A percentile compares a stretch with the other conserved stretches of the same genome.
These are phyloP conservation scores for Eucalyptus victrix DNA, from an alignment of 345 rosid genomes.

Conservation along the genomic window DNA sequence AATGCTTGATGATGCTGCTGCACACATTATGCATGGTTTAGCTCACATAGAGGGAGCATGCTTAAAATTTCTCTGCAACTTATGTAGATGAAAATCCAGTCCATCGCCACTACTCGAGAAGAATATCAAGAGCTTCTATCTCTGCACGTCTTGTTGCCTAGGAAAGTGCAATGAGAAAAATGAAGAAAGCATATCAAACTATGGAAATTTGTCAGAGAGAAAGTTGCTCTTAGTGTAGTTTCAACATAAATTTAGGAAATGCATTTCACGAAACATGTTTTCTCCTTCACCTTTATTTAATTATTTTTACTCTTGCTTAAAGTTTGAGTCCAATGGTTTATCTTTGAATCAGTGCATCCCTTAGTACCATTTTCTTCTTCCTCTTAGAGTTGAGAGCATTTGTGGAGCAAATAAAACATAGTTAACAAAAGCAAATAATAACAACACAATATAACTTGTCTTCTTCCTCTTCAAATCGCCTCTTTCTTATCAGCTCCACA, in stretches of 20 bases:
- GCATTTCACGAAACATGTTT: no score
- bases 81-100: neutral
- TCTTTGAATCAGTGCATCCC: no score
- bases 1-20: no score
- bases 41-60: neutral
- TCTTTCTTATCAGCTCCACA: neutral
- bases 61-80: neutral
- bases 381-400: no score
- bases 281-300: neutral
- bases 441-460: no score
- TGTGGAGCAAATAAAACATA: no score
- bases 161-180: neutral
- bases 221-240: neutral
- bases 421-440: no score
- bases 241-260: neutral
- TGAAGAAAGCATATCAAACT: neutral
- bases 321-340: neutral
- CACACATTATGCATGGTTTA: neutral
- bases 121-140: neutral
- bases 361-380: no score
- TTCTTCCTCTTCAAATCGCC: neutral
- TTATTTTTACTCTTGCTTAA: neutral
- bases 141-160: neutral
- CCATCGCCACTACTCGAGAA: accelerated
- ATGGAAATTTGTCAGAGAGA: no score